Conservation (phyloP, 768 basidiomycete genomes). For the Holtermanniella nyarrowii region DNA sequence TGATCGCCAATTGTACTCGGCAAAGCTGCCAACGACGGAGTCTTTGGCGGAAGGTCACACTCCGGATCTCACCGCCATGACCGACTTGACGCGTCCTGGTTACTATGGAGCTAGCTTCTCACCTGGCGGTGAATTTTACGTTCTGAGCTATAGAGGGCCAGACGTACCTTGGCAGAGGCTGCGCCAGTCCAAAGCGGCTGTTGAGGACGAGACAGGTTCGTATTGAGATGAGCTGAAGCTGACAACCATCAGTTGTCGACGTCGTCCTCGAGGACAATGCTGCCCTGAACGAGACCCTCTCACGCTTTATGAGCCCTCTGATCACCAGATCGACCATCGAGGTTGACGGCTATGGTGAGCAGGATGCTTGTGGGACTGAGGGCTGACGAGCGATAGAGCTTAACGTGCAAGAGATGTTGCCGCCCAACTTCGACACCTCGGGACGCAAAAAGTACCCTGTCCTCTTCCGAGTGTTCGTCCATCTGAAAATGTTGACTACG, state of each 20-base stretch:
- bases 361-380: not conserved
- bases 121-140: conserved; percentile 72
- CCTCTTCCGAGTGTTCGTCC: conserved; percentile 65
- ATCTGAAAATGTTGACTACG: not conserved
- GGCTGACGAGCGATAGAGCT: conserved; percentile 51
- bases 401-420: conserved; percentile 82
- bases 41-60: conserved; percentile 40
- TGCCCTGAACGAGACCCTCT: conserved; percentile 53
- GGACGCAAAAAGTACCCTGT: conserved; percentile 96
- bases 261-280: conserved; percentile 64
- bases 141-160: conserved; percentile 70
- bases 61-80: conserved; percentile 27
- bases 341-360: conserved; percentile 69
- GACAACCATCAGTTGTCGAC: conserved; percentile 44
- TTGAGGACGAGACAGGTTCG: conserved; percentile 21
- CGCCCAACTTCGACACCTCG: conserved; percentile 83
- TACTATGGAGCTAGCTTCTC: conserved; percentile 68
- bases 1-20: conserved; percentile 73
- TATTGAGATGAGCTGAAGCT: not conserved
- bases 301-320: conserved; percentile 61
- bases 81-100: conserved; percentile 42
- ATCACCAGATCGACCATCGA: conserved; percentile 60
- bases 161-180: conserved; percentile 79
- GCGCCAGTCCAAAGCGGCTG: conserved; percentile 48
- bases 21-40: conserved; percentile 53